Conservation (phyloP, 2,329 filamentous ascomycete genomes). For the Hansfordia pulvinata region DNA sequence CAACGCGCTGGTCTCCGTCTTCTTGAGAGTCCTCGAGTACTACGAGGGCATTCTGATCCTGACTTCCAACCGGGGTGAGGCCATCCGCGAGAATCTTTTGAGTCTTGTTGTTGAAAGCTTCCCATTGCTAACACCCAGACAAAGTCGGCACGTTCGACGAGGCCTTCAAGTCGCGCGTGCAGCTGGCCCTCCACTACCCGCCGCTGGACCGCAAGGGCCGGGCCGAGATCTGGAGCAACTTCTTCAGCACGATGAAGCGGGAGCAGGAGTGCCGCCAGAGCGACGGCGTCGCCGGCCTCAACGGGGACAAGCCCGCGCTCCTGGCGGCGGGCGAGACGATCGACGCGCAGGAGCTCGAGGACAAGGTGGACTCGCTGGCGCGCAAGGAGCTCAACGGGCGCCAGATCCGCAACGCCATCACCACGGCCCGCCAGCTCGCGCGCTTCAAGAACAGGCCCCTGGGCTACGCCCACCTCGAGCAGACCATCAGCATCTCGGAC, state of each 20-base stretch:
- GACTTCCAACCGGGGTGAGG: constrained; percentile 57
- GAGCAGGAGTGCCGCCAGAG: not conserved
- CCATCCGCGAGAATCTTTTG: too few species aligned
- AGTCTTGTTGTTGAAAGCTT: too few species aligned
- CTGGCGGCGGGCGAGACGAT: constrained; percentile 2
- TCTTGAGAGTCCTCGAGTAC: constrained; percentile 76
- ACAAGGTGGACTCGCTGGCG: constrained; percentile 23
- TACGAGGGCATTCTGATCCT: constrained; percentile 86
- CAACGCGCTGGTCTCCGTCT: constrained; percentile 77
- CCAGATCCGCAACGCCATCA: constrained; percentile 32
- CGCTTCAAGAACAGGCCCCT: constrained; percentile 1
- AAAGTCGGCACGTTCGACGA: too few species aligned
- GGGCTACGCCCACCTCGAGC: constrained; percentile 1
- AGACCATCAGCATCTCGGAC: constrained; percentile 1
- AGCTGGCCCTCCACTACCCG: constrained; percentile 30
- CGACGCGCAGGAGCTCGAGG: constrained; percentile 14
- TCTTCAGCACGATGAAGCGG: constrained; percentile 21
- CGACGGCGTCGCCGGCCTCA: constrained; percentile 1
- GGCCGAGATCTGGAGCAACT: constrained; percentile 29
- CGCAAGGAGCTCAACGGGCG: constrained; percentile 28
- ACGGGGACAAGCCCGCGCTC: constrained; percentile 3
- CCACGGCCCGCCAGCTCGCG: constrained; percentile 20
- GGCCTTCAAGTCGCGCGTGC: constrained; percentile 31
- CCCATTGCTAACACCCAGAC: too few species aligned
- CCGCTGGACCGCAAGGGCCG: constrained; percentile 23